These are phyloP conservation scores for Dactylellina sp. DNA, from an alignment of 2,329 filamentous ascomycete species.

Conservation along the genomic window DNA sequence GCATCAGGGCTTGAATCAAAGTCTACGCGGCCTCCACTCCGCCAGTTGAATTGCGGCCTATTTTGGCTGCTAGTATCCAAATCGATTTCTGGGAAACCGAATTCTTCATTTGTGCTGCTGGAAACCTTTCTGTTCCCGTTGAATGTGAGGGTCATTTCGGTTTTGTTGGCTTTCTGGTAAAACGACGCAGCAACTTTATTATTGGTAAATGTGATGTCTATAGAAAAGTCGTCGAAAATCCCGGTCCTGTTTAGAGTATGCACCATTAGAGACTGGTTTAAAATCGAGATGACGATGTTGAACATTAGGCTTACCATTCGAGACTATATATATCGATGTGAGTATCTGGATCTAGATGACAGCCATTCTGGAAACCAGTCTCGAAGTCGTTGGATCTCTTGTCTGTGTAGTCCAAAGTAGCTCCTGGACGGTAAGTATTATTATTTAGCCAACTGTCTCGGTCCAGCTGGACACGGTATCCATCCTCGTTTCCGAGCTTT, in stretches of 20 bases:
- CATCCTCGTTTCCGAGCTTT: conserved; percentile 1
- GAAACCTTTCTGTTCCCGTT: conserved; percentile 13
- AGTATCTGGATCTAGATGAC: background rate
- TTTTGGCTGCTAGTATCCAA: conserved; percentile 11
- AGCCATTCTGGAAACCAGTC: background rate
- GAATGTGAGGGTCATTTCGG: conserved; percentile 24
- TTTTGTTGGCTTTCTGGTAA: conserved; percentile 21
- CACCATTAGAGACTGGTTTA: background rate
- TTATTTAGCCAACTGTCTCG: conserved; percentile 26
- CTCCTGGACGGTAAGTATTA: conserved; percentile 14
- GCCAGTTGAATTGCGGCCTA: conserved; percentile 9
- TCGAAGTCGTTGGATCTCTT: background rate
- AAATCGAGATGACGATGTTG: background rate
- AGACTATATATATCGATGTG: background rate
- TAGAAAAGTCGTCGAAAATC: conserved; percentile 17
- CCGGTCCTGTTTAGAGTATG: conserved; percentile 23
- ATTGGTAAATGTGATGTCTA: conserved; percentile 24
- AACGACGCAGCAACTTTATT: conserved; percentile 11
- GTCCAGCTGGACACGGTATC: conserved; percentile 15
- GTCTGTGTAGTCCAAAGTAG: conserved; percentile 7
- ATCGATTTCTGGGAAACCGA: conserved; percentile 21
- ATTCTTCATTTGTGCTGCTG: conserved; percentile 5
- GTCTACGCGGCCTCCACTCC: conserved; percentile 9
- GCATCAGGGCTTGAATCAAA: background rate
- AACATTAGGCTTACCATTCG: background rate